Evolutionary conservation across 495 filamentous ascomycete species (phyloP).

Genomic region (Xylaria scruposa): DNA sequence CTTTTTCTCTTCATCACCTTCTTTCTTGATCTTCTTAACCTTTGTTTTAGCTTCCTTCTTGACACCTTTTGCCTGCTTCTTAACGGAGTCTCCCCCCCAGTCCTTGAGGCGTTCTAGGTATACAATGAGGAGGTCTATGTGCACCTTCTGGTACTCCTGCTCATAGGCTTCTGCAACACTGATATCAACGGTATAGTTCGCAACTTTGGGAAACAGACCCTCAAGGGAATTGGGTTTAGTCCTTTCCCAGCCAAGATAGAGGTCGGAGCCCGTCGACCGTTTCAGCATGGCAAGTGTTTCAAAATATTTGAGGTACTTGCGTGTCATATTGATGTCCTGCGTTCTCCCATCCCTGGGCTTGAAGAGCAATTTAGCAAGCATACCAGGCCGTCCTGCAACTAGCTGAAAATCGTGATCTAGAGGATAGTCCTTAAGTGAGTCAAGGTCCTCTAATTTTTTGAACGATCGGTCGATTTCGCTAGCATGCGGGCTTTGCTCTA

Average conservation of each 20-base stretch:
- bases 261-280: slow-evolving; percentile 35
- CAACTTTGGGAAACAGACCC: slow-evolving; percentile 34
- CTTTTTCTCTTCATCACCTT: background rate
- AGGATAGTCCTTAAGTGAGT: slow-evolving; percentile 11
- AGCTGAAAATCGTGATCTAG: slow-evolving; percentile 28
- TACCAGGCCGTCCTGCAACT: slow-evolving; percentile 28
- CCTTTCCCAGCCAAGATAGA: slow-evolving; percentile 31
- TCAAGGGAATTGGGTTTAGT: slow-evolving; percentile 28
- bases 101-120: slow-evolving; percentile 26
- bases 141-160: slow-evolving; percentile 29
- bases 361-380: slow-evolving; percentile 28
- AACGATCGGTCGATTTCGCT: background rate
- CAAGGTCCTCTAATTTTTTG: background rate
- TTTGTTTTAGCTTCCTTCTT: slow-evolving; percentile 6
- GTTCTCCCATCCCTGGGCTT: background rate
- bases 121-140: slow-evolving; percentile 29
- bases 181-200: slow-evolving; percentile 37
- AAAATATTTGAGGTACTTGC: slow-evolving; percentile 32
- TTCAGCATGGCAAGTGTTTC: slow-evolving; percentile 37
- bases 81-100: background rate
- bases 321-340: slow-evolving; percentile 29
- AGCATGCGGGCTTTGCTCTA: background rate
- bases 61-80: background rate
- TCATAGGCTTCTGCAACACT: slow-evolving; percentile 19
- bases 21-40: background rate